Evolutionary conservation across 176 grass and related monocot genomes (phyloP).

Genomic region (Echinochloa phyllopogon): DNA sequence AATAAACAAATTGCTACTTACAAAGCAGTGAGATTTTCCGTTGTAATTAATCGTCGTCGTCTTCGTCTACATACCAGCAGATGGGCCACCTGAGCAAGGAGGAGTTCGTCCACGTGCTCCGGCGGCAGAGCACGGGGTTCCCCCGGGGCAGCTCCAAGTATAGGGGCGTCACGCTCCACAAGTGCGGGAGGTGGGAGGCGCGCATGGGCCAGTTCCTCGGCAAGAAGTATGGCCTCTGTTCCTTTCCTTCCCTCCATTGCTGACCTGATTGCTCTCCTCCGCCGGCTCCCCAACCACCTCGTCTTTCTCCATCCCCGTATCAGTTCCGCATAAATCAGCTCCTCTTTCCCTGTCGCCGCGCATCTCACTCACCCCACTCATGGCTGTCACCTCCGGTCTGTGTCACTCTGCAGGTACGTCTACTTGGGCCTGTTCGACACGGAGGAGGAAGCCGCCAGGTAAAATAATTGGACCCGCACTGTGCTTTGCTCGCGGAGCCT

Average conservation of each 20-base stretch:
- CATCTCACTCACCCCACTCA: conserved; percentile 3
- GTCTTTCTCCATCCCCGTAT: background rate
- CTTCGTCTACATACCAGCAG: conserved; percentile 30
- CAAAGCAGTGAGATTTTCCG: background rate
- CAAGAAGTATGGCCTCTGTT: conserved; percentile 67
- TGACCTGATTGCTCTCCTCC: background rate
- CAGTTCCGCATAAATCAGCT: background rate
- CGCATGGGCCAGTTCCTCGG: conserved; percentile 96
- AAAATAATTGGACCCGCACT: conserved; percentile 52
- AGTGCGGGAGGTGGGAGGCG: conserved; percentile 97
- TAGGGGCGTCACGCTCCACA: conserved; percentile 94
- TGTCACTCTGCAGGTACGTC: conserved; percentile 66
- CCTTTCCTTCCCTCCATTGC: background rate
- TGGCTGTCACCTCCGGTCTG: background rate
- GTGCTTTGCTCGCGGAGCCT: conserved; percentile 9
- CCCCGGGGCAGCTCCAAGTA: conserved; percentile 96
- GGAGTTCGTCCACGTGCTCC: conserved; percentile 97
- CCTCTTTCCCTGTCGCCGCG: background rate
- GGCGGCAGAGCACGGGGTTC: conserved; percentile 88
- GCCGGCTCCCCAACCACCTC: background rate
- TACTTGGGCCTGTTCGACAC: conserved; percentile 88
- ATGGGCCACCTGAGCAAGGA: conserved; percentile 94
- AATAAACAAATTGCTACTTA: background rate
- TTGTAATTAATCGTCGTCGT: background rate
- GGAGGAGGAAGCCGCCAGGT: conserved; percentile 92